Base-by-base conservation (phyloP, 1,139 yeast species). In the Arxiozyma bovina region DNA sequence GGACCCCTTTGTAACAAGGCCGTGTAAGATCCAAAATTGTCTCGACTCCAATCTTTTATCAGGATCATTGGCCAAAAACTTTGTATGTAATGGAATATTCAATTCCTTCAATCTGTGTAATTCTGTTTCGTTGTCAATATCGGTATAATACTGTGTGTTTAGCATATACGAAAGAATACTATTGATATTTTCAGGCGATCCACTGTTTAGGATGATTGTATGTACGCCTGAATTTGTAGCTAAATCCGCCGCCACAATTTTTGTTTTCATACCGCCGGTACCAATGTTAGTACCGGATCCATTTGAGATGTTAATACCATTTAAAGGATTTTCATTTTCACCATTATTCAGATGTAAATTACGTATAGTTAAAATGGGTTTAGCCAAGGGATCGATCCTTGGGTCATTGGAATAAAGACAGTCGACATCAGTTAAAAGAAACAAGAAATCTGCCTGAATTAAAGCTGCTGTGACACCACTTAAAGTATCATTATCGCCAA, bases 181-280 rank as follows among this genome's bases (percentile, higher is more conserved):
- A 57, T 82, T 73, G 53, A 93, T 84, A 56, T 83, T 79, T 56
- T 85, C 85, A 2, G 98, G 98, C 53, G 79, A 75, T 23, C 82
- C 78, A 45, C 95, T 85, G 57, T 85, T 81, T 67, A 96, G 84
- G 52, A 93, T 85, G 53, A 91, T 84, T 46, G 97, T 91, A 45
- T 94, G 87, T 20, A 89, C 94, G 7, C 99, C 99, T 0, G 90
- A 96, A 63, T 89, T 86, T 0, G 96, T 89, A 1, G 98, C 99
- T 59, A 93, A 76, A 63, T 90, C 96, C 0, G 99, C 99, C 1
- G 99, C 99, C 64, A 91, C 87, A 51, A 93, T 75, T 68, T 93
- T 93, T 18, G 99, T 93, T 45, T 94, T 87, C 99, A 93, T 93
- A 22, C 99, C 99, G 30, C 99, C 99, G 0, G 99, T 93, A 15